Percentiles rank a stretch among this genome's conserved stretches.
Conservation (phyloP, 371 early-diverging fungal species). For the Nematocida ausubeli region DNA sequence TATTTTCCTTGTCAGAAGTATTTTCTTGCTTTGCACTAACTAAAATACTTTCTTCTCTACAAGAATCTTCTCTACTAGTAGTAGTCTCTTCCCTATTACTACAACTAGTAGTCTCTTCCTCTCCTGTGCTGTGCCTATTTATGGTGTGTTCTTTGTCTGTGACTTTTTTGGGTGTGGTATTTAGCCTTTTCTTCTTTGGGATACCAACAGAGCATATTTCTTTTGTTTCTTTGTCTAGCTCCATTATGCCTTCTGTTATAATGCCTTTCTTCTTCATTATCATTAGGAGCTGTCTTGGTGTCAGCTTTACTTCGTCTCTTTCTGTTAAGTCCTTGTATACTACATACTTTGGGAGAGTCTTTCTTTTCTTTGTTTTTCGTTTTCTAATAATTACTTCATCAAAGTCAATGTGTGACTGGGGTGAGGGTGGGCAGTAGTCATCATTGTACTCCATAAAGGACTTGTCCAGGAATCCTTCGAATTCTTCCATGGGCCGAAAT, state of each 20-base stretch:
- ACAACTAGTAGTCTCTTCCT: too few relatives aligned
- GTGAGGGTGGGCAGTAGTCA: conserved; percentile 35
- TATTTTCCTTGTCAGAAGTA: too few relatives aligned
- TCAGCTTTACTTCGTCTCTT: conserved; percentile 29
- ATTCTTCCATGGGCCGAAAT: background rate
- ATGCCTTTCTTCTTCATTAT: conserved; percentile 31
- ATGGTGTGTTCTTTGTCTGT: too few relatives aligned
- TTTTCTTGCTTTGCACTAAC: too few relatives aligned
- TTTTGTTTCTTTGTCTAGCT: conserved; percentile 24
- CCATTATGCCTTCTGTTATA: conserved; percentile 9
- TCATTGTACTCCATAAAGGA: background rate
- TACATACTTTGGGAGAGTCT: conserved; percentile 52
- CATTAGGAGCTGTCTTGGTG: conserved; percentile 50
- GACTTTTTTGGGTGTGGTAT: too few relatives aligned
- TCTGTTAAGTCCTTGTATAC: conserved; percentile 33
- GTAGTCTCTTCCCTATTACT: too few relatives aligned
- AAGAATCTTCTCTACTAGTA: too few relatives aligned
- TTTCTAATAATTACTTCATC: conserved; percentile 2
- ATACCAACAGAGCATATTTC: background rate
- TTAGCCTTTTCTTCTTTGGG: too few relatives aligned
- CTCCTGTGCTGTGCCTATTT: too few relatives aligned
- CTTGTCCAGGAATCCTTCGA: background rate
- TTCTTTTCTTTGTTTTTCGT: conserved; percentile 20
- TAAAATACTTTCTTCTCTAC: too few relatives aligned
- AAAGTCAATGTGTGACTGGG: conserved; percentile 31